Evolutionary conservation across 1,284 basidiomycete genomes (phyloP).

Genomic region (Microbotryum intermedium): DNA sequence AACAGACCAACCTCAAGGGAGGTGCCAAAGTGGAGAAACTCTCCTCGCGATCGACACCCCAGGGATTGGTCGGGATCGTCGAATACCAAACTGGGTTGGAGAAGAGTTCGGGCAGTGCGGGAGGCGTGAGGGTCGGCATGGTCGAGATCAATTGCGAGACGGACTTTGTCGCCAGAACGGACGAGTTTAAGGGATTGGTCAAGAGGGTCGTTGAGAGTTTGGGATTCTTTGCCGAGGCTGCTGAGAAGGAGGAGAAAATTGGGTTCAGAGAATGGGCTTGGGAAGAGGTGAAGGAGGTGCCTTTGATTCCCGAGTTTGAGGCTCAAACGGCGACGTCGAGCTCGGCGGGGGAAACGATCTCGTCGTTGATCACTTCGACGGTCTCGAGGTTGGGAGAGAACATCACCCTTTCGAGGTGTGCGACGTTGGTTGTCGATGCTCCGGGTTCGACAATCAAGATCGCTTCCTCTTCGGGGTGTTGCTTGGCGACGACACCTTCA

Average conservation of each 20-base stretch:
- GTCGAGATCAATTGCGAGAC: constrained; percentile 95
- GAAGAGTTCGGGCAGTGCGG: constrained; percentile 31
- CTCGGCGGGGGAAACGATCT: constrained; percentile 31
- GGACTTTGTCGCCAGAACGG: constrained; percentile 86
- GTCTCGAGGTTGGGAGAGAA: constrained; percentile 33
- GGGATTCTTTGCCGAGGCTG: constrained; percentile 62
- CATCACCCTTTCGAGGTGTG: too few relatives aligned
- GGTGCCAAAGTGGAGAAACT: constrained; percentile 78
- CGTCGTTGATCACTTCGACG: constrained; percentile 47
- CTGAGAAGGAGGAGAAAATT: constrained; percentile 18
- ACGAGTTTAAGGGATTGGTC: constrained; percentile 69
- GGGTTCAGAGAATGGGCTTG: constrained; percentile 32
- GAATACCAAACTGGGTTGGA: constrained; percentile 55
- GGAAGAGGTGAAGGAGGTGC: not conserved
- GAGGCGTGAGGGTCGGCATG: constrained; percentile 65
- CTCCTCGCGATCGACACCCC: constrained; percentile 57
- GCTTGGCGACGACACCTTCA: constrained; percentile 26
- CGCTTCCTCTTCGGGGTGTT: too few relatives aligned
- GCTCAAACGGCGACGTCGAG: too few relatives aligned
- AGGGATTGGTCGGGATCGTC: constrained; percentile 70
- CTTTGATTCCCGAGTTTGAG: constrained; percentile 37
- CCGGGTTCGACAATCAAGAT: too few relatives aligned
- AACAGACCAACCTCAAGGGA: constrained; percentile 61
- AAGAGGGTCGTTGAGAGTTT: constrained; percentile 77
- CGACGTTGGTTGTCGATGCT: too few relatives aligned